Evolutionary conservation across 768 basidiomycete species (phyloP), one percentile per base, ranked within the genome.

Genomic region (Tylopilus vinaceipallidus): DNA sequence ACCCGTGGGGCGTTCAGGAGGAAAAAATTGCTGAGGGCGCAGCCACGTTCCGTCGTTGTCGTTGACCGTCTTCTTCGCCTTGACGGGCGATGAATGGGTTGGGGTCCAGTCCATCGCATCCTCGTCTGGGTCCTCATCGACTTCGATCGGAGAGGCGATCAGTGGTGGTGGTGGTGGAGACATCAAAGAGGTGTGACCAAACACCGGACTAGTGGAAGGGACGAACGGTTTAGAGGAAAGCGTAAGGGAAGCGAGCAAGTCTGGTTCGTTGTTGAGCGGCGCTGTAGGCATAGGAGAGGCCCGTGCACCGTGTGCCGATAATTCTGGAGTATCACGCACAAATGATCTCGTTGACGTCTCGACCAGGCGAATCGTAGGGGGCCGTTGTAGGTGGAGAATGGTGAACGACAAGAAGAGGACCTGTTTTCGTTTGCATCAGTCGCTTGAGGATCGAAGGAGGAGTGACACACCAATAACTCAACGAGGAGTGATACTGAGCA

Each of bases 1-100:
- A 13, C 88, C 88, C 1, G 88, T 91, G 1, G 87, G 85, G 52
- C 81, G 78, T 62, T 89, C 87, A 0, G 87, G 88, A 14, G 86
- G 78, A 56, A 89, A 91, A 62, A 89, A 91, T 13, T 77, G 75
- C 56, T 88, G 88, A 4, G 84, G 86, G 5, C 81, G 79, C 42
- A 91, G 58, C 81, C 78, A 83, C 22, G 70, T 65, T 8, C 72
- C 72, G 45, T 78, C 74, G 17, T 76, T 54, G 26, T 68, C 60
- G 33, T 61, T 54, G 36, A 54, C 45, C 2, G 44, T 8, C 49
- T 53, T 57, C 70, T 59, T 50, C 48, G 45, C 52, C 42, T 56
- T 67, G 47, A 48, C 35, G 6, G 57, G 57, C 24, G 59, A 60
- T 22, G 57, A 50, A 51, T 73, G 71, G 1, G 82, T 82, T 1